A percentile compares a stretch with the other conserved stretches of the same genome.
Evolutionary conservation across 345 rosid genomes (phyloP).

Genomic region (Erucastrum elatum): DNA sequence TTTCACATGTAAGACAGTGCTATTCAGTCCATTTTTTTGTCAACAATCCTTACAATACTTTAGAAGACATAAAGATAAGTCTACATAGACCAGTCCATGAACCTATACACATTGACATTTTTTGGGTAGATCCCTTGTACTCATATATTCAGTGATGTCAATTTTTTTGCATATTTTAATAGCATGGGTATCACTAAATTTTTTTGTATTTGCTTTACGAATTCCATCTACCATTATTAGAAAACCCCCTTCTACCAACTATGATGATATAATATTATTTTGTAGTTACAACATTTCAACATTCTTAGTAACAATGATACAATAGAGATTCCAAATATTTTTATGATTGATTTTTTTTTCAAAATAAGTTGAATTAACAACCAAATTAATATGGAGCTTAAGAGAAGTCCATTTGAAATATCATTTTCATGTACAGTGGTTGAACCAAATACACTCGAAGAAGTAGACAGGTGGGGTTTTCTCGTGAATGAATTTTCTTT

Average conservation of each 20-base stretch:
- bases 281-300: conserved; percentile 3
- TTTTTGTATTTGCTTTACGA: conserved; percentile 9
- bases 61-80: conserved; percentile 15
- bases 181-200: background rate
- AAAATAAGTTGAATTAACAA: background rate
- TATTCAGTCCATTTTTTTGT: background rate
- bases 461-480: background rate
- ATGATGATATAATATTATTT: background rate
- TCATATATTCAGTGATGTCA: background rate
- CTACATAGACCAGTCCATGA: background rate
- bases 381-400: background rate
- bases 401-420: background rate
- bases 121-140: conserved; percentile 5
- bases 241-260: background rate
- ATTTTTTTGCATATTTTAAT: background rate
- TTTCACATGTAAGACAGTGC: background rate
- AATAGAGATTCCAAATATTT: background rate
- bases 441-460: background rate
- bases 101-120: background rate
- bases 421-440: background rate
- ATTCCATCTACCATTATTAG: background rate
- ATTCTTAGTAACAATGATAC: background rate
- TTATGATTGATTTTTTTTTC: background rate
- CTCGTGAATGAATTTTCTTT: background rate
- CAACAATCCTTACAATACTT: no score